A percentile compares a stretch with the other conserved stretches of the same genome.
Conservation (phyloP, 1,139 yeast genomes). For the Geotrichum carabidarum region DNA sequence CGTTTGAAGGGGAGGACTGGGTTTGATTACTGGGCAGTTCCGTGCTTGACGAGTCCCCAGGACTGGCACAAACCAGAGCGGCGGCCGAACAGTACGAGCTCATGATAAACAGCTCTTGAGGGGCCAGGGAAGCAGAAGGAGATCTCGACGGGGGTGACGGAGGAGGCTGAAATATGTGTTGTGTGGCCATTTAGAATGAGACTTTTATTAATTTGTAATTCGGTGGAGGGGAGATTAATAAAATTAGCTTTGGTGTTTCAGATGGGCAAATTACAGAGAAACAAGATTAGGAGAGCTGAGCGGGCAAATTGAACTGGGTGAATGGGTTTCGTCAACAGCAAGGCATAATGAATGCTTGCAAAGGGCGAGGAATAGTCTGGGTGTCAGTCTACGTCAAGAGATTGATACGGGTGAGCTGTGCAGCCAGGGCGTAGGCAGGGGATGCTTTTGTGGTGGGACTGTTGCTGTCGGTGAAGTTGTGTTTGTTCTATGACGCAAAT, state of each 20-base stretch:
- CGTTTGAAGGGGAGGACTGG: background rate
- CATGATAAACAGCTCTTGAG: conserved; percentile 4
- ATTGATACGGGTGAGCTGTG: background rate
- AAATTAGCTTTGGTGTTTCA: conserved; percentile 2
- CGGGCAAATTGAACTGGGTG: background rate
- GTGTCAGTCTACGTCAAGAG: no score
- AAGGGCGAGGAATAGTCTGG: background rate
- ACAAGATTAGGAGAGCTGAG: background rate
- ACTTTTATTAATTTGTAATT: background rate
- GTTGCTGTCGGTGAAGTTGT: background rate
- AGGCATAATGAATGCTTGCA: background rate
- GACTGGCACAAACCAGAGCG: background rate
- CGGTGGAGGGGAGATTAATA: background rate
- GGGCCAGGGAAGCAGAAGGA: background rate
- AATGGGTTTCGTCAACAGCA: background rate
- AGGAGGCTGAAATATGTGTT: conserved; percentile 2
- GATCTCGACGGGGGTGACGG: background rate
- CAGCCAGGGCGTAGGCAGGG: no score
- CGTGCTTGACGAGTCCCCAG: background rate
- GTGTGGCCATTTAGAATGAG: background rate
- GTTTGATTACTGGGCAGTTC: background rate
- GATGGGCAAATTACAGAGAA: background rate
- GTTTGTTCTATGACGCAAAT: no score
- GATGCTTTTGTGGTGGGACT: background rate
- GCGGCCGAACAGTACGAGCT: conserved; percentile 4